phyloP scores from a whole-genome alignment of 225 moss, liverwort and hornwort species.

The Physcomitrium patens region DNA sequence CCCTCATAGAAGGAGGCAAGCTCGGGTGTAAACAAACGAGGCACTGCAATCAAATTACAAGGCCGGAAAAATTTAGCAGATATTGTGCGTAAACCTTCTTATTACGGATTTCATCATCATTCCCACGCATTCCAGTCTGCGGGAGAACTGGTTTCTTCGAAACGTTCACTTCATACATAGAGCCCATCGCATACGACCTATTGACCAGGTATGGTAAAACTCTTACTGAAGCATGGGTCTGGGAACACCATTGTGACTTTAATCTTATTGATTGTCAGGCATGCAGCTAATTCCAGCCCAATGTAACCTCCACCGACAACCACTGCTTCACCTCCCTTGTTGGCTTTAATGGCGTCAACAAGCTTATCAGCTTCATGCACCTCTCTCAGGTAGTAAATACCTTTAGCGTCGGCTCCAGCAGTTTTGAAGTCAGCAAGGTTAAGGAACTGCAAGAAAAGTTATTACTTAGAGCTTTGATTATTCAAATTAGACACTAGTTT shows the following conservation, averaged over 20 bases:
- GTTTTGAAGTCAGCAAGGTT: slow-evolving; percentile 57
- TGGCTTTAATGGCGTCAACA: slow-evolving; percentile 46
- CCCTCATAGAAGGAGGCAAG: slow-evolving; percentile 32
- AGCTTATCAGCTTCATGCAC: slow-evolving; percentile 75
- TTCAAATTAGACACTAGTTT: background rate
- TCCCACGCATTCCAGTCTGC: background rate
- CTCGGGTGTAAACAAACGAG: slow-evolving; percentile 30
- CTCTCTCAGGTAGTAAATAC: slow-evolving; percentile 72
- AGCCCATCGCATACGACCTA: background rate
- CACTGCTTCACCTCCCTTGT: slow-evolving; percentile 68
- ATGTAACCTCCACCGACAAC: slow-evolving; percentile 93
- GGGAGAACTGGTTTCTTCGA: background rate
- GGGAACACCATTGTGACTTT: slow-evolving; percentile 72
- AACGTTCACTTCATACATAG: background rate
- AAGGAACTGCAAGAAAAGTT: slow-evolving; percentile 36
- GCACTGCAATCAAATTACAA: slow-evolving; percentile 18
- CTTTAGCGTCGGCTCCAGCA: slow-evolving; percentile 68
- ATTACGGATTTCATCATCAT: background rate
- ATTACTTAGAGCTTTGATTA: slow-evolving; percentile 4
- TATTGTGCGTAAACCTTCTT: background rate
- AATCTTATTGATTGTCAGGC: slow-evolving; percentile 71
- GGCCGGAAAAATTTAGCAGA: background rate
- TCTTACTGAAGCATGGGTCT: slow-evolving; percentile 44
- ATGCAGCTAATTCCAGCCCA: slow-evolving; percentile 81
- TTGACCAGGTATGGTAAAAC: background rate